A percentile compares a stretch with the other conserved stretches of the same genome.
Evolutionary conservation across 2,329 filamentous ascomycete species (phyloP).

Genomic region (Aureobasidium mangrovei): DNA sequence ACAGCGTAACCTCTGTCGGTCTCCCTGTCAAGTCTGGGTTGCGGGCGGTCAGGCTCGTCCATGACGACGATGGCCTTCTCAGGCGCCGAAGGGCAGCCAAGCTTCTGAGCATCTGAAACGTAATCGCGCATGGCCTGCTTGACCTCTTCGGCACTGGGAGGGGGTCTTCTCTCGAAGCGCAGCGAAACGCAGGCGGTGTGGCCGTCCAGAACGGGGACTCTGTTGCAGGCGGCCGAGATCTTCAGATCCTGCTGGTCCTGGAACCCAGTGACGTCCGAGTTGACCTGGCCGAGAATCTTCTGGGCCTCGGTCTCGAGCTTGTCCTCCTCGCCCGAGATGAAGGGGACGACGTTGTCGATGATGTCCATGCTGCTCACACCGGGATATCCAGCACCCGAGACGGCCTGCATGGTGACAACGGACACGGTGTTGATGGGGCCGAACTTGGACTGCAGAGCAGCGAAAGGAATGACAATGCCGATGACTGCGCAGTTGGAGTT

Average conservation of each 20-base stretch:
- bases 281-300: constrained; percentile 80
- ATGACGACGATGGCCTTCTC: constrained; percentile 74
- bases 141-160: constrained; percentile 67
- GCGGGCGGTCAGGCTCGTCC: constrained; percentile 81
- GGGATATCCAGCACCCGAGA: constrained; percentile 86
- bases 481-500: constrained; percentile 99
- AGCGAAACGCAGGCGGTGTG: constrained; percentile 93
- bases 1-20: constrained; percentile 80
- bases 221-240: constrained; percentile 82
- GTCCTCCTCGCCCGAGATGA: constrained; percentile 87
- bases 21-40: constrained; percentile 83
- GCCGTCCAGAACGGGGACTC: constrained; percentile 89
- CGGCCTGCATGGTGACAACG: constrained; percentile 90
- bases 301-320: constrained; percentile 91
- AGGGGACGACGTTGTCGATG: constrained; percentile 91
- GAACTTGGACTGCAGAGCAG: constrained; percentile 77
- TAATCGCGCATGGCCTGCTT: constrained; percentile 73
- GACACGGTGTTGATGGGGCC: constrained; percentile 68
- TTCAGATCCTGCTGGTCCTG: constrained; percentile 64
- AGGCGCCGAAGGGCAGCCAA: constrained; percentile 84
- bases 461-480: constrained; percentile 88
- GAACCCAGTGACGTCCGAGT: constrained; percentile 63
- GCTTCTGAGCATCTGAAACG: constrained; percentile 66
- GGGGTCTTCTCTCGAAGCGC: constrained; percentile 65
- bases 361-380: constrained; percentile 92